Conservation (phyloP, 106 monocot genomes). For the Phalaenopsis equestris region DNA sequence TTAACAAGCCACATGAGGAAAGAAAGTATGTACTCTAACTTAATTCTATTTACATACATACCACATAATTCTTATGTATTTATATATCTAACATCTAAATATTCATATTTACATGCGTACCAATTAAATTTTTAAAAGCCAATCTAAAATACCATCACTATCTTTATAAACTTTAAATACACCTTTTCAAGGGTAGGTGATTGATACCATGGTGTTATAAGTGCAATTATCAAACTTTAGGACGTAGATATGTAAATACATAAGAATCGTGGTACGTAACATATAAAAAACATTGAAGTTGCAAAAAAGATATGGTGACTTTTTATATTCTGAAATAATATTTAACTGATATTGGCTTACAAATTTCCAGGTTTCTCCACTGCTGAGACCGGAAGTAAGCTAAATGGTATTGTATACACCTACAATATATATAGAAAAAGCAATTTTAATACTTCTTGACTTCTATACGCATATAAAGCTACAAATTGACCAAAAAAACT, state of each 20-base stretch:
- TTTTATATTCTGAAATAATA: not conserved
- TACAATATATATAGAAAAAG: conserved; percentile 17
- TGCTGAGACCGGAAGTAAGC: conserved; percentile 69
- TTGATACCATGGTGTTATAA: too few species aligned
- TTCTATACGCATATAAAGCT: not conserved
- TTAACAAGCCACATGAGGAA: too few species aligned
- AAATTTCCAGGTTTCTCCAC: conserved; percentile 84
- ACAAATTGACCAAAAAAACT: not conserved
- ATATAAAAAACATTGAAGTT: not conserved
- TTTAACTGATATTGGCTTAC: conserved; percentile 29
- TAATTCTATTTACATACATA: not conserved
- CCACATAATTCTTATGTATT: too few species aligned
- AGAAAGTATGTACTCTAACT: not conserved
- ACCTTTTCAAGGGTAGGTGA: too few species aligned
- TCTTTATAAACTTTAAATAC: too few species aligned
- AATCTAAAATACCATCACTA: too few species aligned
- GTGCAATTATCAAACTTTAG: too few species aligned
- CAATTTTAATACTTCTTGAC: not conserved
- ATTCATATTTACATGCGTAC: too few species aligned
- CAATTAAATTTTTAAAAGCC: not conserved
- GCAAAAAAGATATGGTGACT: not conserved
- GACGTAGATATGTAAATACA: too few species aligned
- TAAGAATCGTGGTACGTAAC: too few species aligned
- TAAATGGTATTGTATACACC: conserved; percentile 70
- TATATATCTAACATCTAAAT: too few species aligned